Base-by-base conservation (phyloP, 2,329 filamentous ascomycete genomes). In the Talaromyces islandicus region DNA sequence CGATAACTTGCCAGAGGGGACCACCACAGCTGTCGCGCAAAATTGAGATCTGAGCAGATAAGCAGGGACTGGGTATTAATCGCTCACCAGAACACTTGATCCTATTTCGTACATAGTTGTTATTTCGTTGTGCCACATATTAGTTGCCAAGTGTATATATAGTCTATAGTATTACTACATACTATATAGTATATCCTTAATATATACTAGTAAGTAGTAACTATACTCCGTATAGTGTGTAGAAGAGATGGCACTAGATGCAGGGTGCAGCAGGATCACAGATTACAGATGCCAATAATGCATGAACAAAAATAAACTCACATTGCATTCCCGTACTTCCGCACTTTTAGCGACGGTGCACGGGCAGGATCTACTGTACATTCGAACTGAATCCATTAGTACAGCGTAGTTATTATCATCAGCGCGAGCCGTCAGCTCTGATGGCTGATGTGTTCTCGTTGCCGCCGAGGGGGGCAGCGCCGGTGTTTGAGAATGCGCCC, bases 251-350 rank as follows among this genome's bases (percentile, higher is more conserved):
- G 21, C 9, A 46, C n/a, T 46, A 46, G 21, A 12, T 10, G 43
- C 43, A 24, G 9, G 43, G 43, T 46, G 43, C 43, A 46, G 21
- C 10, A 46, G 35, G 35, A 38, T 38, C n/a, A 38, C 35, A 38
- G 35, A 53, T 59, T 54, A 46, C 52, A 57, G 35, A 50, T 12
- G 12, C 5, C 5, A 11, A 4, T 11, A 56, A 48, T 61, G 59
- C 41, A 46, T 48, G 56, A 62, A 51, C 30, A 41, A 63, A 62
- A 64, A 61, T 65, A 65, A 65, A 61, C 63, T 64, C 62, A 56
- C 63, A 65, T 65, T 65, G 63, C 63, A 65, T 64, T 60, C 59
- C 59, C 59, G 60, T 62, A n/a, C 57, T 60, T 60, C 54, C 54
- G 54, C 54, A 57, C 25, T 32, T n/a, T 48, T 50, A 57, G 38